Base-by-base conservation (phyloP, 176 grass and related monocot species). In the Miscanthus lutarioriparius region DNA sequence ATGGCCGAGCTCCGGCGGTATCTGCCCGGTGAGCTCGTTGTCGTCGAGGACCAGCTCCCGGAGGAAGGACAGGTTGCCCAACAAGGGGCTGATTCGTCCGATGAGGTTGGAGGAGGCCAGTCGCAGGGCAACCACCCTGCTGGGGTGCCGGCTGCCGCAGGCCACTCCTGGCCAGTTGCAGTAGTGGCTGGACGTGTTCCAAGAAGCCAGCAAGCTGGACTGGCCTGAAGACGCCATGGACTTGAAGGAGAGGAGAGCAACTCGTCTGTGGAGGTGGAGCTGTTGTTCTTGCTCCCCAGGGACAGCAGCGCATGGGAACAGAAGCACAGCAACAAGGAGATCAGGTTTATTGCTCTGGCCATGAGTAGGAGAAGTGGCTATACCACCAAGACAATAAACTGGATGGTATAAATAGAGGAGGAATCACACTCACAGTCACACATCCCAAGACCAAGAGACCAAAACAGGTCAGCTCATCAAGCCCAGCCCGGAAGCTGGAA, bases 11-110 rank as follows among this genome's bases (percentile, higher is more conserved):
- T 83, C 64, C 5, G 48, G 2, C 14, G 84, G 80, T 83, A 91
- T 75, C 14, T 3, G 0, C 0, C 89, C 80, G 3, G 30, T 6
- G 0, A 91, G 35, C 4, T 58, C 26, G 49, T 91, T 91, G 4
- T 12, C 8, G 1, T 1, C 0, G 9, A 91, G 36, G 10, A 88
- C 19, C 19, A 91, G 43, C 37, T 9, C 0, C 35, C 3, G 2
- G 1, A 91, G 66, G 30, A 91, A 91, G 19, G 82, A 82, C 0
- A 88, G 82, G 75, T 88, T 91, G 1, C 72, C 75, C 64, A 91
- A 9, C 20, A 19, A 86, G 1, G 90, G 90, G 2, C 83, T 83
- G 19, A 92, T 64, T 5, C 1, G 23, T 1, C 90, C 90, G 0
- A 36, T n/a, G 2, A 92, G 66, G 23, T 63, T 51, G 3, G 38